phyloP scores from a whole-genome alignment of 495 filamentous ascomycete genomes.

The Aspergillus ellipticus region DNA sequence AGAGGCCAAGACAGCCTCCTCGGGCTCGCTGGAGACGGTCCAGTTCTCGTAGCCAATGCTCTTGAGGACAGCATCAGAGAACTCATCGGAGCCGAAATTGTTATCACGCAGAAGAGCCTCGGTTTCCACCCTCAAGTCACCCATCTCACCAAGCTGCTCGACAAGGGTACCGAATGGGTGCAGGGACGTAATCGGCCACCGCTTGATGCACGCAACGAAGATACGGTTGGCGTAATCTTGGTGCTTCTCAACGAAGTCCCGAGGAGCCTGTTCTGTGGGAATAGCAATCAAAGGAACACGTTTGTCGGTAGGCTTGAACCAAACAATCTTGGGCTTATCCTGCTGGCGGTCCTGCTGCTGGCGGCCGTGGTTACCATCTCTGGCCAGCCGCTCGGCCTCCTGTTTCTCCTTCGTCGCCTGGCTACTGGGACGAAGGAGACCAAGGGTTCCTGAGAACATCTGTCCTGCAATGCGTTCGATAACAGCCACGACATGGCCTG shows the following conservation, averaged over 20 bases:
- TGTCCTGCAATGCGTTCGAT: slow-evolving; percentile 95
- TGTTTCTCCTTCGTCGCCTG: slow-evolving; percentile 99
- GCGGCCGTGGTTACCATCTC: slow-evolving; percentile 75
- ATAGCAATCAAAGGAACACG: slow-evolving; percentile 97
- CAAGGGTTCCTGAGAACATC: slow-evolving; percentile 98
- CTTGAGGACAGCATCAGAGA: slow-evolving; percentile 91
- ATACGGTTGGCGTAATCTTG: slow-evolving; percentile 96
- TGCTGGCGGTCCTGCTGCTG: slow-evolving; percentile 79
- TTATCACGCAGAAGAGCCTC: slow-evolving; percentile 96
- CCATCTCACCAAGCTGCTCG: slow-evolving; percentile 96
- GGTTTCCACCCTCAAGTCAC: slow-evolving; percentile 92
- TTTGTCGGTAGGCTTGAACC: slow-evolving; percentile 99
- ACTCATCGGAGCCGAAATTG: slow-evolving; percentile 97
- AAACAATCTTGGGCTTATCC: slow-evolving; percentile 99
- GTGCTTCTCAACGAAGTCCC: slow-evolving; percentile 98
- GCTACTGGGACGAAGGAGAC: slow-evolving; percentile 90
- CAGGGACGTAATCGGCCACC: slow-evolving; percentile 99
- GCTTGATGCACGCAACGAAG: slow-evolving; percentile 98
- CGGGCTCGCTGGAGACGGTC: slow-evolving; percentile 78
- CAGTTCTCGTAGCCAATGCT: slow-evolving; percentile 90
- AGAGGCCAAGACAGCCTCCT: slow-evolving; percentile 65
- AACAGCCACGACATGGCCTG: slow-evolving; percentile 94
- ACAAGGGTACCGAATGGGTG: slow-evolving; percentile 98
- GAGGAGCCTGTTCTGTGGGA: slow-evolving; percentile 93
- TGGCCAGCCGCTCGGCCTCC: slow-evolving; percentile 88